Evolutionary conservation across 257 asterid genomes (phyloP).

Genomic region (Phtheirospermum japonicum): DNA sequence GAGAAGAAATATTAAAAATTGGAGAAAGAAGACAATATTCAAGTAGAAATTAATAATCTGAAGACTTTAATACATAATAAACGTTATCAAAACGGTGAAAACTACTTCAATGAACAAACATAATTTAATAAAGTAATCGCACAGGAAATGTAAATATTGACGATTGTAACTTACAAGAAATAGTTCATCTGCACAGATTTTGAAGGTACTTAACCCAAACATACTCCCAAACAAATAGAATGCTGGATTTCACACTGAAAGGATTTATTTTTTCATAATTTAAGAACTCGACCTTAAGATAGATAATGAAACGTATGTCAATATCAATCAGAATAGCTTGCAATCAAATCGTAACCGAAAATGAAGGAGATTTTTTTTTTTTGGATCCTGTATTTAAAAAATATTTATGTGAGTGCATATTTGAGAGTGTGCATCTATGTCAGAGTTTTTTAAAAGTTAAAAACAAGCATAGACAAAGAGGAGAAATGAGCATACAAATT

Average conservation of each 20-base stretch:
- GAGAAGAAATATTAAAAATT: background rate
- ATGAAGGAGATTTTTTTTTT: constrained; percentile 16
- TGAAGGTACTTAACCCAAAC: background rate
- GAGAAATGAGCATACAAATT: background rate
- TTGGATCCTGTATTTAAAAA: background rate
- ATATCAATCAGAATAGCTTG: background rate
- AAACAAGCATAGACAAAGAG: background rate
- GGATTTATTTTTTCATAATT: constrained; percentile 1
- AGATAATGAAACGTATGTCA: constrained; percentile 5
- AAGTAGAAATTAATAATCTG: constrained; percentile 4
- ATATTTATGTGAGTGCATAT: background rate
- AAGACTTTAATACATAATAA: background rate
- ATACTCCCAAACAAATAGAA: background rate
- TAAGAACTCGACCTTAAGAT: background rate
- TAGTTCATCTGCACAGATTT: background rate
- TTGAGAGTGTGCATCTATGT: background rate
- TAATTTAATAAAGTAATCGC: background rate
- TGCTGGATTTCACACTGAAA: background rate
- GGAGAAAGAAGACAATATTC: background rate
- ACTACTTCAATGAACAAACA: constrained; percentile 13
- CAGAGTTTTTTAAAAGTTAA: background rate
- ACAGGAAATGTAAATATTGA: background rate
- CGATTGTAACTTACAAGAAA: background rate
- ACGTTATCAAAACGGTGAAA: background rate
- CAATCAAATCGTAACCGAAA: background rate